Base-by-base conservation (phyloP, 192 early-diverging fungal genomes). In the Coemansia sp. region DNA sequence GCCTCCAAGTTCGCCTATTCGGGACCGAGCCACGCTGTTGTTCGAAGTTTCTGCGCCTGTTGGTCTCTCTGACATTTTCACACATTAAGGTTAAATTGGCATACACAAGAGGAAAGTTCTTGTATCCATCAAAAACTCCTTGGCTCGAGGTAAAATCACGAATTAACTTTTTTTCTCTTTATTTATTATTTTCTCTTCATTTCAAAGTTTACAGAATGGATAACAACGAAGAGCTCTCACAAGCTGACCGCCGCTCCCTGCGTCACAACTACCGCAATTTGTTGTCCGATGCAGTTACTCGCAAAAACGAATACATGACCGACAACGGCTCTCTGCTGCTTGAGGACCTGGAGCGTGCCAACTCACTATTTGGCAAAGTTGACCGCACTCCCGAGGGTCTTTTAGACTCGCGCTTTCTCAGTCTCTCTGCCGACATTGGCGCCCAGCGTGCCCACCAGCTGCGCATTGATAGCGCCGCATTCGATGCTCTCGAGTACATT, bases 331-430 rank as follows among this genome's bases (percentile, higher is more conserved):
- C 39, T 21, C 62, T 77, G 62, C 59, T 82, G 67, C 62, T 72
- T 35, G 68, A 71, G 56, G 75, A 77, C 59, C 62, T 82, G 42
- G 75, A 67, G 39, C 80, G 75, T 6, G 74, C 80, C 35, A 82
- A 82, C 45, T 54, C 35, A 17, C 72, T 82, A 6, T 82, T 71
- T 57, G 37, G 44, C 46, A 24, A 16, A 91, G 96, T 98, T 2
- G 74, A 79, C 36, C 87, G 88, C 62, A 89, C 93, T 0, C 88
- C 93, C 29, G 97, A 98, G 85, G 94, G 94, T 11, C 87, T 91
- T 0, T 79, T 98, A 31, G 95, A 98, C 87, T 89, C 94, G n/a
- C 86, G 86, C 10, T 72, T 95, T 3, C 81, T 98, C 19, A 85
- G 95, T 9, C 61, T 89, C 14, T 87, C 92, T 1, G 88, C 93